Conservation (phyloP, 805 yeast species). For the Wickerhamomyces rabaulensis region DNA sequence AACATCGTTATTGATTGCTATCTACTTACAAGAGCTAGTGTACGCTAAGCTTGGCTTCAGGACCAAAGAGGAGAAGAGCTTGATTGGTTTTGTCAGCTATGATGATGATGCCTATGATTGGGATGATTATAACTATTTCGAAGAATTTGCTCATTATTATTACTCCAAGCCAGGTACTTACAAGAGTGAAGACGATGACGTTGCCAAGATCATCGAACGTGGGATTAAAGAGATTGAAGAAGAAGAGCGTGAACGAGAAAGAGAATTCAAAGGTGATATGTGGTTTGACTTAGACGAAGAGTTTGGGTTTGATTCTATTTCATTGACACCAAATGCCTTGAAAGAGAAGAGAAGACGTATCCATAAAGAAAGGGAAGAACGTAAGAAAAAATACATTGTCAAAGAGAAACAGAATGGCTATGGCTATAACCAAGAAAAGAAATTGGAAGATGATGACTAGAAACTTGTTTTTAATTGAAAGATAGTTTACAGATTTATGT, state of each 20-base stretch:
- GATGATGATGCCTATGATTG: constrained; percentile 11
- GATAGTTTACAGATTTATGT: not conserved
- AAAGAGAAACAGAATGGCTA: not conserved
- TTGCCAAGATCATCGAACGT: constrained; percentile 3
- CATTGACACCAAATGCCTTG: not conserved
- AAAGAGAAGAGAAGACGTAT: not conserved
- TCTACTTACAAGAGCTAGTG: constrained; percentile 12
- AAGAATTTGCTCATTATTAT: constrained; percentile 12
- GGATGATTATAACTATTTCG: constrained; percentile 17
- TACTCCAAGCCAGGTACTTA: constrained; percentile 6
- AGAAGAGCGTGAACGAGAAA: not conserved
- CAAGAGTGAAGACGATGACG: constrained; percentile 4
- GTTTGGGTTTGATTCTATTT: constrained; percentile 16
- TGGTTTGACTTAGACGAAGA: constrained; percentile 16
- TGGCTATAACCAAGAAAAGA: not conserved
- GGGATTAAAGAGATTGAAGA: not conserved
- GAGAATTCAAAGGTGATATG: constrained; percentile 1
- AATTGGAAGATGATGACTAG: not conserved
- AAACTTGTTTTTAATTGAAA: not conserved
- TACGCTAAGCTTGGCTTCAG: constrained; percentile 14
- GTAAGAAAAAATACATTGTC: not conserved
- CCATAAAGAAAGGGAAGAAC: not conserved
- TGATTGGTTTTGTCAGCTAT: constrained; percentile 4
- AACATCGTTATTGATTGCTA: constrained; percentile 9
- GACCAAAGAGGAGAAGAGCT: constrained; percentile 6